Evolutionary conservation across 2,329 filamentous ascomycete species (phyloP).

Genomic region (Claviceps sorghi): DNA sequence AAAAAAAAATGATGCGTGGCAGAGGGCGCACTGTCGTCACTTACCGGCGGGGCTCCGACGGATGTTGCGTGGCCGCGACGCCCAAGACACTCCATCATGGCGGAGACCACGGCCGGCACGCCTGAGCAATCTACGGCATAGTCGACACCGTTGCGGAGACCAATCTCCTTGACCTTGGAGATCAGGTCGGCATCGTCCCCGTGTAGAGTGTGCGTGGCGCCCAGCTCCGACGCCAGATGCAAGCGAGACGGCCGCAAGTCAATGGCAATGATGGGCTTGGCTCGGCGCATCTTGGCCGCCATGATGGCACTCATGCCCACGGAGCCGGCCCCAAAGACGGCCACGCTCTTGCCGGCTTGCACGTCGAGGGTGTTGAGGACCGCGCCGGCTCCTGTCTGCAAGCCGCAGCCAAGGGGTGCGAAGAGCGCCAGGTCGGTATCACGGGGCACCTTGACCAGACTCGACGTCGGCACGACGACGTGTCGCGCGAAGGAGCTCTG

Average conservation of each 20-base stretch:
- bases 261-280: neutral
- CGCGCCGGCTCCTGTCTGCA: slow-evolving; percentile 21
- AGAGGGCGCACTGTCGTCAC: neutral
- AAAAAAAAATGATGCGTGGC: neutral
- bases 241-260: neutral
- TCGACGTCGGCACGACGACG: slow-evolving; percentile 15
- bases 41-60: neutral
- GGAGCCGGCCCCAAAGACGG: slow-evolving; percentile 12
- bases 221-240: neutral
- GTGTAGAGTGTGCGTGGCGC: neutral
- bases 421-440: slow-evolving; percentile 16
- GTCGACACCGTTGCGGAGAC: slow-evolving; percentile 12
- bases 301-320: neutral
- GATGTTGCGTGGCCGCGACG: slow-evolving; percentile 2
- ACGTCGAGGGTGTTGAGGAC: slow-evolving; percentile 18
- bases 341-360: slow-evolving; percentile 13
- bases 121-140: slow-evolving; percentile 19
- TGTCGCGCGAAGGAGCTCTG: slow-evolving; percentile 20
- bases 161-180: slow-evolving; percentile 11
- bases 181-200: neutral
- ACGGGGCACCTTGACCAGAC: slow-evolving; percentile 14
- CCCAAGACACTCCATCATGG: slow-evolving; percentile 31
- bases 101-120: slow-evolving; percentile 24
- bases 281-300: neutral
- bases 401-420: slow-evolving; percentile 20